A percentile compares a stretch with the other conserved stretches of the same genome.
phyloP scores from a whole-genome alignment of 192 early-diverging fungal genomes.

The Gamsiella multidivaricata region DNA sequence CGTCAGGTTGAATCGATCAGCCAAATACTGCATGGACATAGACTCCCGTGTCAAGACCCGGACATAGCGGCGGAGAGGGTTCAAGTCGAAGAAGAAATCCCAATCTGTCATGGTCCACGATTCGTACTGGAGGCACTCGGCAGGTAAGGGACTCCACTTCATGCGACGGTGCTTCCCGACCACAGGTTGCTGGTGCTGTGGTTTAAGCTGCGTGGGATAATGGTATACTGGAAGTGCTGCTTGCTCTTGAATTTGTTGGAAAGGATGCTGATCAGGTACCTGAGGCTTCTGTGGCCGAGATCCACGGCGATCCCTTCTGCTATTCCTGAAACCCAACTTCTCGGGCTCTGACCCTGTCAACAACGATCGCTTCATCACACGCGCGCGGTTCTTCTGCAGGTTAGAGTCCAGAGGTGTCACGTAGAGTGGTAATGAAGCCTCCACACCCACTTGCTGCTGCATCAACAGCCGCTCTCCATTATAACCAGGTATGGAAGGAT shows the following conservation, averaged over 20 bases:
- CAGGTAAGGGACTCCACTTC: conserved; percentile 48
- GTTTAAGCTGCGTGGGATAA: neutral
- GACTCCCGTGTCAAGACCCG: conserved; percentile 54
- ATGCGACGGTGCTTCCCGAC: neutral
- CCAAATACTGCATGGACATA: conserved; percentile 40
- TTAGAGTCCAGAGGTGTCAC: conserved; percentile 3
- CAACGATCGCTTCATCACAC: conserved; percentile 9
- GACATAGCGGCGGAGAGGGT: conserved; percentile 51
- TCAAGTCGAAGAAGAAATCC: conserved; percentile 63
- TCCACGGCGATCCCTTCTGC: too few species aligned
- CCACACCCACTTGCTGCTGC: neutral
- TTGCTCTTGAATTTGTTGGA: conserved; percentile 12
- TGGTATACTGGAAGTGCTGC: neutral
- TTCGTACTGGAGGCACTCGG: conserved; percentile 65
- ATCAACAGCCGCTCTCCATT: neutral
- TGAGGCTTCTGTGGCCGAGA: conserved; percentile 4
- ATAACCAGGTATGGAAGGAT: neutral
- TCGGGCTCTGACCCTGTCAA: neutral
- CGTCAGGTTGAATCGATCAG: conserved; percentile 17
- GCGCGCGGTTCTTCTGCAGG: neutral
- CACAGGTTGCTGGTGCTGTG: neutral
- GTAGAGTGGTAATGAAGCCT: conserved; percentile 24
- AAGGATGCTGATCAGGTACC: neutral
- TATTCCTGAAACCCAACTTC: too few species aligned
- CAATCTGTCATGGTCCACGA: conserved; percentile 66